Base-by-base conservation (phyloP, 2,329 filamentous ascomycete genomes). In the Akanthomyces muscarius region DNA sequence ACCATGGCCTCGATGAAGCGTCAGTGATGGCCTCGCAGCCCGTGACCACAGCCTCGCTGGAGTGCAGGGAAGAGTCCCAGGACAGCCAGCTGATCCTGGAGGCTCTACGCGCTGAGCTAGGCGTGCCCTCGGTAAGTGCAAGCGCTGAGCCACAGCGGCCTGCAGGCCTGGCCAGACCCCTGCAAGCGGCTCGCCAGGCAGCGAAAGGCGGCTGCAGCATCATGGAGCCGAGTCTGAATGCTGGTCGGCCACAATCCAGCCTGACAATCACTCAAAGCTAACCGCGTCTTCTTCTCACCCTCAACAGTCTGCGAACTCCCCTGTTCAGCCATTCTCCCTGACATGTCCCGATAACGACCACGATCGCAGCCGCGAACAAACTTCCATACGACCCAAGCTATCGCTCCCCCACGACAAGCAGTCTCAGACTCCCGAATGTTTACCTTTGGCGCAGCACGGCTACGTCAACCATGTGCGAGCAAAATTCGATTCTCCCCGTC, bases 31-130 rank as follows among this genome's bases (percentile, higher is more conserved):
- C 51, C 8, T 61, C 59, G 30, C 59, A 54, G 42, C 28, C 50
- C 21, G 25, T 21, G 30, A 47, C 25, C 21, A 5, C 25, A 23
- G 18, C 33, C 42, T 28, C 51, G 42, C 30, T 18, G 59, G 50
- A 48, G 18, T 4, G 33, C 33, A 54, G n/a, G 51, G 50, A 73
- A 5, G 75, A 72, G 59, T 69, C 77, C 8, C 78, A 80, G 66
- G 78, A 81, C 67, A 81, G 76, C 71, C 78, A 80, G 69, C 69
- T 72, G 30, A 70, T 81, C 30, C 66, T 78, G 2, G 72, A 76
- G 42, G 71, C 71, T 62, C 73, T 78, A 66, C 74, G 73, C 65
- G 71, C 69, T 23, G 70, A 76, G 63, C 75, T 78, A 63, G 77
- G 76, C 62, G 70, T 76, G 18, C 74, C 71, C 53, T 68, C 71